Evolutionary conservation across 2,329 filamentous ascomycete genomes (phyloP), one percentile per base, ranked within the genome.

Genomic region (Stachybotrys elegans): DNA sequence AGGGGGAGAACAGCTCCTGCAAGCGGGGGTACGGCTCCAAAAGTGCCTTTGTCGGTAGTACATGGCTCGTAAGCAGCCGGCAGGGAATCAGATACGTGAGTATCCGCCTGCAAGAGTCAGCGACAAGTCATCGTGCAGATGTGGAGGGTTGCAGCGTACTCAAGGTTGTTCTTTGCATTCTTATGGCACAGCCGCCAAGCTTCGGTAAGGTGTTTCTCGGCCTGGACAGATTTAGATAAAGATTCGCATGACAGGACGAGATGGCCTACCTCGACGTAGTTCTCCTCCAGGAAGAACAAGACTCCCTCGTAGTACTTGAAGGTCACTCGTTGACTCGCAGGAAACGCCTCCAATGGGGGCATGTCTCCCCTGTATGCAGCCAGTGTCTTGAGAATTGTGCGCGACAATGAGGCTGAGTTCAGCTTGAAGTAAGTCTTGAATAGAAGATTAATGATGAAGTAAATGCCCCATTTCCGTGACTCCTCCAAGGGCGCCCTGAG

Each of bases 341-440:
- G 92, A 56, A 95, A 98, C 13, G 78, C 72, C 14, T 84, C 76
- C 22, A 96, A 72, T 1, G 79, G 71, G 1, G 93, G 93, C 70
- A 98, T 85, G 56, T 98, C 92, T 36, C 80, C 78, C 48, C 73
- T 68, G 43, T 86, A 84, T 12, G 90, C 91, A 38, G 84, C 77
- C 39, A 98, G 75, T 0, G 89, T 90, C 53, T 85, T 88, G 38
- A 98, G 73, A 40, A 97, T 84, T 52, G 93, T 96, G 61, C 93
- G 90, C 16, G 85, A 95, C 17, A 97, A 73, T n/a, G 82, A 83
- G 45, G 94, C 85, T 25, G 86, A 88, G 67, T 95, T 95, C 50
- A 97, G 74, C 71, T 88, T 94, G 73, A 98, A 98, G 65, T 97
- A 96, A 2, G 91, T 97, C 68, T 97, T 97, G 79, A 98, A 98